Base-by-base conservation (phyloP, 257 asterid genomes). In the Fraxinus americana region DNA sequence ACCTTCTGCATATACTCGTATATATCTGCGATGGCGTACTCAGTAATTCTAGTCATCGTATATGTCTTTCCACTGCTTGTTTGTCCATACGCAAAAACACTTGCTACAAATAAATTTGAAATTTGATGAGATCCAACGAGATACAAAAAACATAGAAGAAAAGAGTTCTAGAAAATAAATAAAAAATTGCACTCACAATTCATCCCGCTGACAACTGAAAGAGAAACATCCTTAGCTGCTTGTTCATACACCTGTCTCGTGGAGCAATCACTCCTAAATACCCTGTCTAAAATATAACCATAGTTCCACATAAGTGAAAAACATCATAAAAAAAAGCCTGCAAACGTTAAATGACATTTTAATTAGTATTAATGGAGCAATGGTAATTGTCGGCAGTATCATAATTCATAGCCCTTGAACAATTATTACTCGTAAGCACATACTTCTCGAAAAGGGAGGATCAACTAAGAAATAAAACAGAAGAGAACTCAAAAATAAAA, bases 11-110 rank as follows among this genome's bases (percentile, higher is more conserved):
- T 85, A 80, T 93, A 88, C 21, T 87, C 91, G 70, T 87, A 95
- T 65, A 95, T 89, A 84, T 95, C 99, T 29, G 94, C 86, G 74
- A 95, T 79, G 27, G 99, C 90, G 77, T 86, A 95, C 88, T 92
- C 94, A 0, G 98, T 95, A 39, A 95, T 85, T 69, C 99, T 97
- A 78, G 88, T 87, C 99, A 95, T 95, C 14, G 99, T 95, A 80
- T 79, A 95, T 0, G 99, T 95, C 88, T 95, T 95, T 74, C 99
- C 99, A 76, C 99, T 95, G 90, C 98, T 93, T 9, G 99, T 95
- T 85, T 95, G 99, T 48, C 99, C 99, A 75, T 95, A 93, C 0
- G 99, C 98, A 80, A 95, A 93, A 54, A 95, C 91, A 81, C 96
- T 93, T 54, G 99, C 99, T 95, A 78, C 79, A 88, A 65, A 71